phyloP scores from a whole-genome alignment of 2,329 filamentous ascomycete genomes.

The Hymenoscyphus occultus region DNA sequence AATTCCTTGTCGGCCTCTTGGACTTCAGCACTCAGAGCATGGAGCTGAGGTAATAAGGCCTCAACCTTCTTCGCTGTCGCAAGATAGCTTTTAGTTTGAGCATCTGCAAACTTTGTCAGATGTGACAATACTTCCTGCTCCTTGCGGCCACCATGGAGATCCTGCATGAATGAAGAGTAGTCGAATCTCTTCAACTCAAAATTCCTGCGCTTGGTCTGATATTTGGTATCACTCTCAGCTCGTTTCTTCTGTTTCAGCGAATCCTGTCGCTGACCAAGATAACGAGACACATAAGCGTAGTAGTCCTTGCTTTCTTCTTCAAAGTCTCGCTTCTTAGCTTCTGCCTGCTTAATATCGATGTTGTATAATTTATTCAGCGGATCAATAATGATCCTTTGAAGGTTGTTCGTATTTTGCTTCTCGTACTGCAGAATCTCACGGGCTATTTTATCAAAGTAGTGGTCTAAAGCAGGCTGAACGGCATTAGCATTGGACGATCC shows the following conservation, averaged over 20 bases:
- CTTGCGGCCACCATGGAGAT: slow-evolving; percentile 97
- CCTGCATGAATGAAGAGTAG: slow-evolving; percentile 98
- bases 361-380: slow-evolving; percentile 89
- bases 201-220: slow-evolving; percentile 86
- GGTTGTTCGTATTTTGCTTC: slow-evolving; percentile 74
- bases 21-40: slow-evolving; percentile 86
- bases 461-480: slow-evolving; percentile 93
- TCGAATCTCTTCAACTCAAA: slow-evolving; percentile 98
- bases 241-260: slow-evolving; percentile 97
- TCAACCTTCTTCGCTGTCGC: slow-evolving; percentile 84
- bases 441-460: slow-evolving; percentile 97
- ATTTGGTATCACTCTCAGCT: slow-evolving; percentile 91
- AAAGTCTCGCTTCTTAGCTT: slow-evolving; percentile 95
- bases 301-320: slow-evolving; percentile 99
- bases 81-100: slow-evolving; percentile 81
- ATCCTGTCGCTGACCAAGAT: slow-evolving; percentile 94
- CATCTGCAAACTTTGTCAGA: slow-evolving; percentile 88
- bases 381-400: slow-evolving; percentile 93
- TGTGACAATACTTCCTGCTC: slow-evolving; percentile 96
- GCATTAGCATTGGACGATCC: slow-evolving; percentile 90
- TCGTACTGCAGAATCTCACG: slow-evolving; percentile 87
- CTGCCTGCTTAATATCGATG: slow-evolving; percentile 95
- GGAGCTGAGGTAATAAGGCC: slow-evolving; percentile 79
- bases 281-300: slow-evolving; percentile 90
- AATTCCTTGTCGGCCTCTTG: slow-evolving; percentile 93